Evolutionary conservation across 495 filamentous ascomycete genomes (phyloP), one percentile per base, ranked within the genome.

Genomic region (Patellaria atrata): DNA sequence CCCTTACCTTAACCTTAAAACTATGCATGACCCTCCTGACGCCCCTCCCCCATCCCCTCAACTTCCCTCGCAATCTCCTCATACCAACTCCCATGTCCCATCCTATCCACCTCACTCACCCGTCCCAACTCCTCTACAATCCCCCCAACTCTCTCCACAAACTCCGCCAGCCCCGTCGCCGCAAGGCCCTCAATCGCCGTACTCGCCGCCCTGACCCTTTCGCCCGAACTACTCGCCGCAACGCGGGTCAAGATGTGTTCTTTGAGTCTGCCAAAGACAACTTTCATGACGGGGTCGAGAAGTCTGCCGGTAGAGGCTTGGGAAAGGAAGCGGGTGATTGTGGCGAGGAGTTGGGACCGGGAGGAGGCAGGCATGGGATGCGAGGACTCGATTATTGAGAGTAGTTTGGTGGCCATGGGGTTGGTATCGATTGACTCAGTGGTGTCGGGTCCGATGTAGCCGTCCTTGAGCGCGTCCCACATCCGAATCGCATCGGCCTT

Each of bases 151-250:
- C 74, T 75, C 30, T 62, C 72, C n/a, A 87, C 77, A 58, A 92
- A 94, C 57, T 97, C 89, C 0, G 77, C 73, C 57, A 96, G 66
- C 0, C 89, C 91, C 24, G 77, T 68, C 1, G 70, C 66, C 1
- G 81, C 79, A 11, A 97, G 63, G 29, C 75, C 78, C 55, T 96
- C 86, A 16, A 74, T 79, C 3, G 85, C 87, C 0, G 74, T 82
- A 32, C 71, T 82, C 1, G 79, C 80, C n/a, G 76, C 73, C 41
- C 71, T 69, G 11, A 92, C 78, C 40, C 81, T 71, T 55, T 94
- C 86, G 27, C 69, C 79, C 23, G 81, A 73, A 35, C 77, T 85
- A 11, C 65, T 70, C 2, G 84, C 82, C 27, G 70, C 71, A 19
- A 97, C 57, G 4, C 91, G 69, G 7, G 63, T 68, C n/a, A 82